These are phyloP conservation scores for Plasmodium vinckei DNA, from an alignment of 169 alveolate genomes.

Conservation along the genomic window DNA sequence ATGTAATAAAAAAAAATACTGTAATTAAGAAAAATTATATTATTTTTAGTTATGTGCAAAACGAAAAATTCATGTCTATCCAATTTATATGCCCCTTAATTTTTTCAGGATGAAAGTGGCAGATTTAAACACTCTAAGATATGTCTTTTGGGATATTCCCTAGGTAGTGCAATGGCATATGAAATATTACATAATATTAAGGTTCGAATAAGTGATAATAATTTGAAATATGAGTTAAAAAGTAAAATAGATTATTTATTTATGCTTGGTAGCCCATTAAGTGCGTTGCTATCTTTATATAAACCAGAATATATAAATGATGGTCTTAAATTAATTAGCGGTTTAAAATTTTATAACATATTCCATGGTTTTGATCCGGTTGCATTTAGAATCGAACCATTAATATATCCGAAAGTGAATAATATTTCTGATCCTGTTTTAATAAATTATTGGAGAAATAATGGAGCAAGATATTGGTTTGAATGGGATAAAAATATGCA, in stretches of 20 bases:
- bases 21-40: not conserved
- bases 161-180: slow-evolving; percentile 89
- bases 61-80: not conserved
- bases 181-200: slow-evolving; percentile 80
- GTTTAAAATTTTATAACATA: slow-evolving; percentile 83
- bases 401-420: slow-evolving; percentile 81
- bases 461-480: slow-evolving; percentile 89
- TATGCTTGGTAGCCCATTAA: slow-evolving; percentile 88
- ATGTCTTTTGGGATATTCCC: slow-evolving; percentile 87
- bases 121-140: slow-evolving; percentile 83
- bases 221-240: slow-evolving; percentile 75
- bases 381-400: slow-evolving; percentile 86
- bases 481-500: slow-evolving; percentile 89
- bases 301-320: slow-evolving; percentile 83
- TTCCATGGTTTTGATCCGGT: slow-evolving; percentile 91
- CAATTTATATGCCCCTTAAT: not conserved
- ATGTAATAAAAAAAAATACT: slow-evolving; percentile 45
- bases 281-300: slow-evolving; percentile 83
- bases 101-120: slow-evolving; percentile 82
- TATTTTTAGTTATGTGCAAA: no score
- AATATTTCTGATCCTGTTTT: slow-evolving; percentile 88
- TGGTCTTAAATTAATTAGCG: slow-evolving; percentile 81
- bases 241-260: slow-evolving; percentile 87
- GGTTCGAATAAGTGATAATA: slow-evolving; percentile 65
- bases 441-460: slow-evolving; percentile 88